A percentile compares a stretch with the other conserved stretches of the same genome.
phyloP scores from a whole-genome alignment of 2,329 filamentous ascomycete species.

The Cladophialophora psammophila region DNA sequence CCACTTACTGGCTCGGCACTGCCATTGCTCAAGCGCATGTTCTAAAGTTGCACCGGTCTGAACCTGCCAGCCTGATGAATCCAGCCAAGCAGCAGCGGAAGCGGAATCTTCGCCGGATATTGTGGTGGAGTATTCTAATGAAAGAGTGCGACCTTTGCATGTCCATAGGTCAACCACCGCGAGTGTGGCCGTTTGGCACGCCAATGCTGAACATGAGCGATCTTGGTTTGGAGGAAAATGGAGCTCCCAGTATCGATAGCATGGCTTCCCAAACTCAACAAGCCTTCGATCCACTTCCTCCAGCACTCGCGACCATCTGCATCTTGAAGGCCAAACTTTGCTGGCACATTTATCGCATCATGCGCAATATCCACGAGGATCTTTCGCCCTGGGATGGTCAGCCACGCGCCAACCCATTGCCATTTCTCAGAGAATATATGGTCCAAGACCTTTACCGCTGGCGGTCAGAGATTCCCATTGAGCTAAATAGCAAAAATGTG shows the following conservation, averaged over 20 bases:
- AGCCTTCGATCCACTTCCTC: not conserved
- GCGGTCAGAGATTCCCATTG: slow-evolving; percentile 1
- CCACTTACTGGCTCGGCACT: slow-evolving; percentile 10
- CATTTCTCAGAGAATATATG: slow-evolving; percentile 1
- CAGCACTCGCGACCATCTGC: not conserved
- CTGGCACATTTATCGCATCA: slow-evolving; percentile 9
- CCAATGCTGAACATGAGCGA: slow-evolving; percentile 3
- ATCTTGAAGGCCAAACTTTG: slow-evolving; percentile 9
- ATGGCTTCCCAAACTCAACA: not conserved
- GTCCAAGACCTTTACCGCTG: slow-evolving; percentile 1
- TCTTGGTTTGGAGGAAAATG: not conserved
- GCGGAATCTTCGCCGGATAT: slow-evolving; percentile 6
- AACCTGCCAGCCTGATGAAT: not conserved
- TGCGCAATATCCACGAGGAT: slow-evolving; percentile 5
- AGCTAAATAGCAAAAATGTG: not conserved
- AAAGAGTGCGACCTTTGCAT: slow-evolving; percentile 15
- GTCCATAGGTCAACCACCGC: slow-evolving; percentile 10
- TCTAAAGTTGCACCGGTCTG: slow-evolving; percentile 9
- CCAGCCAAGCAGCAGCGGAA: not conserved
- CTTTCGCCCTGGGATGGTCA: slow-evolving; percentile 1
- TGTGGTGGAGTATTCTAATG: slow-evolving; percentile 15
- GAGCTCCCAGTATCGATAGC: not conserved
- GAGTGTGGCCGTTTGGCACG: slow-evolving; percentile 1
- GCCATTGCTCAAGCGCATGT: slow-evolving; percentile 1
- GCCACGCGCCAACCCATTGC: not conserved